A percentile compares a stretch with the other conserved stretches of the same genome.
These are phyloP conservation scores for Carex scoparia DNA, from an alignment of 176 grass and related monocot species.

Conservation along the genomic window DNA sequence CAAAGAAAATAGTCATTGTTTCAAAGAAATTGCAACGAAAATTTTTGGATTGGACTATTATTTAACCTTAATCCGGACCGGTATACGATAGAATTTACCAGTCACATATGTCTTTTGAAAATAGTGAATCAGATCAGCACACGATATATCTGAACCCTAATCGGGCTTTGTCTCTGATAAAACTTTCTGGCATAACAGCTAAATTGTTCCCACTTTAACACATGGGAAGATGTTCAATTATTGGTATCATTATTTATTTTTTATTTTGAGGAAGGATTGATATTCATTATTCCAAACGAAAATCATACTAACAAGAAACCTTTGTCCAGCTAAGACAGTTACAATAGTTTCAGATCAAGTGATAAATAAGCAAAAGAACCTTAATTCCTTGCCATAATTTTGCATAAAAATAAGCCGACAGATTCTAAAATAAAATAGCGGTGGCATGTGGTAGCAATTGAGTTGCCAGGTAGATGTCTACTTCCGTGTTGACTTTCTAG, in stretches of 20 bases:
- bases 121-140: no score
- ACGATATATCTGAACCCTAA: no score
- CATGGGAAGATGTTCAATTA: not conserved
- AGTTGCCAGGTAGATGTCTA: constrained; percentile 23
- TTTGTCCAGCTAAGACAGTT: constrained; percentile 4
- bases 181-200: no score
- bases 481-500: constrained; percentile 10
- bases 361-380: not conserved
- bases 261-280: no score
- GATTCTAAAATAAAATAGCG: constrained; percentile 10
- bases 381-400: constrained; percentile 12
- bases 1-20: no score
- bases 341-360: constrained; percentile 2
- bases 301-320: not conserved
- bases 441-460: constrained; percentile 22
- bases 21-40: no score
- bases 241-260: not conserved
- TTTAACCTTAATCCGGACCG: no score
- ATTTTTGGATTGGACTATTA: no score
- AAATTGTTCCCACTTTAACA: not conserved
- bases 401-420: constrained; percentile 14
- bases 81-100: no score
- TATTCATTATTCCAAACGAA: not conserved
- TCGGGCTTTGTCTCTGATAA: no score
- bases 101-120: no score